phyloP scores from a whole-genome alignment of 2,329 filamentous ascomycete species.

The Ophiostoma populinum region DNA sequence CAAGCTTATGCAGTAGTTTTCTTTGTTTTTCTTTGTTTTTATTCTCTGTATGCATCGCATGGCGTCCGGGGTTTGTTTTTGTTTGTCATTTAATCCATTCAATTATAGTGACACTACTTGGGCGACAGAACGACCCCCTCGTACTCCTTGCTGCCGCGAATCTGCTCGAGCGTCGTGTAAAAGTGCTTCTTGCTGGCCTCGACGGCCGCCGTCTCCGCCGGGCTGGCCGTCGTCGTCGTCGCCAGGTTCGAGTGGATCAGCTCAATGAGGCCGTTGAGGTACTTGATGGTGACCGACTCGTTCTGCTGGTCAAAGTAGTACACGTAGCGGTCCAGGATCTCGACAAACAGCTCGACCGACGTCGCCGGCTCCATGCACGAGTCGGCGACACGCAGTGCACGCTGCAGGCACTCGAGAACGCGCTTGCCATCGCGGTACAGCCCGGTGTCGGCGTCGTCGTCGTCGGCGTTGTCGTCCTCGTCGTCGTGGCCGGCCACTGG shows the following conservation, averaged over 20 bases:
- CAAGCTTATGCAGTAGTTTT: conserved; percentile 10
- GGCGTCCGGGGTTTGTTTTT: conserved; percentile 6
- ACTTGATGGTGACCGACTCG: conserved; percentile 94
- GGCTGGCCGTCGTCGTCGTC: conserved; percentile 56
- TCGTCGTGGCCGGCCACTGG: conserved; percentile 63
- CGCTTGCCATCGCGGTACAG: conserved; percentile 95
- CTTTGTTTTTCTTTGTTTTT: not conserved
- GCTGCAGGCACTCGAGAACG: conserved; percentile 88
- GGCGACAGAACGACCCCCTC: conserved; percentile 71
- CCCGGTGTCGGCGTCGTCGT: conserved; percentile 57
- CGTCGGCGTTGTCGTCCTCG: conserved; percentile 49
- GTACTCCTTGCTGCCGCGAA: conserved; percentile 75
- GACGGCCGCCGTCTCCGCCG: conserved; percentile 62
- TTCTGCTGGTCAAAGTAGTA: conserved; percentile 99
- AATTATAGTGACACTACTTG: conserved; percentile 21
- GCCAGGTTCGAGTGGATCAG: conserved; percentile 92
- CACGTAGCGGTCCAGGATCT: conserved; percentile 94
- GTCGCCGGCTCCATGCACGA: conserved; percentile 98
- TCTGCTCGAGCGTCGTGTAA: conserved; percentile 85
- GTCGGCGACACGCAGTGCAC: conserved; percentile 86
- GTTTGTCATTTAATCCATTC: not conserved
- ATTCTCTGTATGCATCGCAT: conserved; percentile 8
- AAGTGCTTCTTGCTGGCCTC: conserved; percentile 91
- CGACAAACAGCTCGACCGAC: conserved; percentile 93
- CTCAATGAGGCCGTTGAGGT: conserved; percentile 93